Base-by-base conservation (phyloP, 2,329 filamentous ascomycete species). In the Fusarium tricinctum region DNA sequence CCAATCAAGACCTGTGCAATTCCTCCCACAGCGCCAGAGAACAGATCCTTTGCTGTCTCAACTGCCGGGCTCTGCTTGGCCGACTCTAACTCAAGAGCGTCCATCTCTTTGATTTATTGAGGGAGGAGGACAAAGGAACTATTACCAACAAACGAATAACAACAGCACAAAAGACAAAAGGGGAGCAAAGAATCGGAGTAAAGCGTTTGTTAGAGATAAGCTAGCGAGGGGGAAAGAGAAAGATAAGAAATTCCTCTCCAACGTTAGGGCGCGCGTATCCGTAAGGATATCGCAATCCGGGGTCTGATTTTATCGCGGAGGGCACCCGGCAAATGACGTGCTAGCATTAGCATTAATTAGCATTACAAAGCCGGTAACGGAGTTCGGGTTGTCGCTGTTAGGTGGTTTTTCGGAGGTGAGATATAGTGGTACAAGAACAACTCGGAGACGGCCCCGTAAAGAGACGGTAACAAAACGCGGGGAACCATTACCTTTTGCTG, bases 1-100 rank as follows among this genome's bases (percentile, higher is more conserved):
- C 94, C 95, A 70, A 98, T 86, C 66, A 99, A 82, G 43, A 99
- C 96, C 81, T 99, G 96, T 19, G 96, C 95, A 73, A 98, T 86
- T 73, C 96, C 96, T 68, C 96, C 96, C 9, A 91, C 92, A 62
- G 96, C 96, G 38, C 96, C 96, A 13, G 96, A 89, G 77, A 95
- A 92, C 61, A 99, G 84, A 81, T 99, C 96, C 84, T 98, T 99
- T 74, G 90, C 83, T 49, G 92, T 91, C 77, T 91, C 88, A 72
- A 84, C 70, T 23, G 79, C 81, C 56, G 80, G 78, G 64, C 74
- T 71, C 66, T 78, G 73, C 54, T 75, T 70, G 38, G 69, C 46
- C 49, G 58, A 68, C 56, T 82, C 78, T 43, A 79, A 50, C 58
- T 82, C 81, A 58, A 76, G 52, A 75, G 73, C 67, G 79, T 78